These are phyloP conservation scores for Fusarium sp. DNA, from an alignment of 2,329 filamentous ascomycete genomes.

Conservation along the genomic window DNA sequence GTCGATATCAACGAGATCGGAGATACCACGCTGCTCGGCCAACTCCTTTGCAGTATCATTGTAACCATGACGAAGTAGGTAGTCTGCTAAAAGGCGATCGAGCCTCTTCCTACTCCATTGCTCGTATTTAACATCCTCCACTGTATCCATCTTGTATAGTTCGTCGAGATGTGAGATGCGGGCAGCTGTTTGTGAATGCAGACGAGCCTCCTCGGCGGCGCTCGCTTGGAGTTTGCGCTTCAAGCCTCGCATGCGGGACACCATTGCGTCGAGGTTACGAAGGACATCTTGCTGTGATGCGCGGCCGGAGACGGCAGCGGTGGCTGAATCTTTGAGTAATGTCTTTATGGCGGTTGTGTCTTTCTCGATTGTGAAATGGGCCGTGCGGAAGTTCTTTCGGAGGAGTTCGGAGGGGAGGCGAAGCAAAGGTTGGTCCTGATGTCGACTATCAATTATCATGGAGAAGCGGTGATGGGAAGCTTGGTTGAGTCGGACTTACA, in stretches of 20 bases:
- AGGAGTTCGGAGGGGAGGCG: slow-evolving; percentile 92
- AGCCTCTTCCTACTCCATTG: slow-evolving; percentile 84
- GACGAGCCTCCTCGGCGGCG: slow-evolving; percentile 78
- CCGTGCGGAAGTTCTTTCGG: slow-evolving; percentile 91
- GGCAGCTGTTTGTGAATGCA: slow-evolving; percentile 79
- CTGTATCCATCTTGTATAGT: slow-evolving; percentile 78
- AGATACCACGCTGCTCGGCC: slow-evolving; percentile 77
- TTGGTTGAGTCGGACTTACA: slow-evolving; percentile 50
- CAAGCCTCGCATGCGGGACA: slow-evolving; percentile 81
- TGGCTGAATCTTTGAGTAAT: slow-evolving; percentile 69
- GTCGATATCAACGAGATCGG: slow-evolving; percentile 84
- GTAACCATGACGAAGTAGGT: slow-evolving; percentile 86
- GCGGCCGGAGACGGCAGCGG: slow-evolving; percentile 70
- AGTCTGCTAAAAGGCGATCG: slow-evolving; percentile 89
- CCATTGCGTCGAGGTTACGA: slow-evolving; percentile 82
- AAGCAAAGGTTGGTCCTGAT: slow-evolving; percentile 88
- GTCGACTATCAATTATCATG: slow-evolving; percentile 45
- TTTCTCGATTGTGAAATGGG: slow-evolving; percentile 78
- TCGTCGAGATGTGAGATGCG: slow-evolving; percentile 83
- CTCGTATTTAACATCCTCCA: slow-evolving; percentile 94
- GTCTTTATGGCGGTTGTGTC: slow-evolving; percentile 70
- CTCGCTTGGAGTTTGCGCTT: slow-evolving; percentile 85
- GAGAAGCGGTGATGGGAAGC: not conserved
- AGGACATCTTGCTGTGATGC: slow-evolving; percentile 75
- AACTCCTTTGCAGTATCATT: slow-evolving; percentile 77